Conservation (phyloP, 2,329 filamentous ascomycete genomes). For the Pseudogymnoascus destructans region DNA sequence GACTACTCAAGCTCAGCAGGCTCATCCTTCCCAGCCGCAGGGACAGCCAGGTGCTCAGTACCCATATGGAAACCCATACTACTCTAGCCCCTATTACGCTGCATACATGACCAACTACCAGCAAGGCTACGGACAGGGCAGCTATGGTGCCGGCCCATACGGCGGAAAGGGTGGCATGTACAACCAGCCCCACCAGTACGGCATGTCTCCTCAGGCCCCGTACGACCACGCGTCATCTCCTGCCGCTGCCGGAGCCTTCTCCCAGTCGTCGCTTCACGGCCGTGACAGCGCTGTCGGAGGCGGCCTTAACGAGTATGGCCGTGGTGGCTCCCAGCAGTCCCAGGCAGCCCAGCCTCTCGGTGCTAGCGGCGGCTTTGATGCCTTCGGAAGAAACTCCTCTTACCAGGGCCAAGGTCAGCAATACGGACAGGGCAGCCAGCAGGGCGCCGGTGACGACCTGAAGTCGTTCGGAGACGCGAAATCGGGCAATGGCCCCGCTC, state of each 20-base stretch:
- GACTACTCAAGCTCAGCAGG: conserved; percentile 27
- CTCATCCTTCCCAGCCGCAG: conserved; percentile 40
- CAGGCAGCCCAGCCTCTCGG: conserved; percentile 25
- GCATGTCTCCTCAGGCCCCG: conserved; percentile 25
- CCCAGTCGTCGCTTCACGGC: conserved; percentile 25
- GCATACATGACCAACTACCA: conserved; percentile 44
- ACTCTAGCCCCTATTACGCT: conserved; percentile 48
- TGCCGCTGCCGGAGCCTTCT: conserved; percentile 23
- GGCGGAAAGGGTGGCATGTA: conserved; percentile 26
- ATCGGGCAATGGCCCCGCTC: conserved; percentile 25
- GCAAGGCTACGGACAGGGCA: conserved; percentile 25
- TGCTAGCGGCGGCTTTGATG: conserved; percentile 25
- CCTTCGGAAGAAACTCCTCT: conserved; percentile 25
- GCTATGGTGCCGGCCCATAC: conserved; percentile 27
- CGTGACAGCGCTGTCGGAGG: conserved; percentile 25
- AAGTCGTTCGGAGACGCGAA: conserved; percentile 28
- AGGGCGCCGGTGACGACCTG: conserved; percentile 24
- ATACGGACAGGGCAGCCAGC: conserved; percentile 24
- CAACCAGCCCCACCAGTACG: conserved; percentile 26
- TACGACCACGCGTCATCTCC: conserved; percentile 27
- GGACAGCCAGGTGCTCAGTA: conserved; percentile 32
- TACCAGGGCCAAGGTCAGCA: conserved; percentile 26
- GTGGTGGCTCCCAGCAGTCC: conserved; percentile 25
- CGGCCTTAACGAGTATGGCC: conserved; percentile 26
- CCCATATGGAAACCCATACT: conserved; percentile 46